Evolutionary conservation across 495 filamentous ascomycete species (phyloP).

Genomic region (Penicillium simplicissimum): DNA sequence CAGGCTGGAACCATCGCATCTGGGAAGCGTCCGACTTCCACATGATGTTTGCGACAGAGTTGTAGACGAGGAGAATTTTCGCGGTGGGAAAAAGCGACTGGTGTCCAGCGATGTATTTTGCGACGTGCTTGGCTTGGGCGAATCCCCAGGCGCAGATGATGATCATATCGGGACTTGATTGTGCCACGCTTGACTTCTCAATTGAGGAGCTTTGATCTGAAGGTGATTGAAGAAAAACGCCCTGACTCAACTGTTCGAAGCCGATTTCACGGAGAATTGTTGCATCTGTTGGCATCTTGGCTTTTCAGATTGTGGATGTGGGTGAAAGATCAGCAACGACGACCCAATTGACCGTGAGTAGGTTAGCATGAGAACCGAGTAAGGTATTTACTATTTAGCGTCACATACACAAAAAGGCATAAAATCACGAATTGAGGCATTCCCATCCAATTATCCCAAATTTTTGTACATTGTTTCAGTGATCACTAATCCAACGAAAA

Average conservation of each 20-base stretch:
- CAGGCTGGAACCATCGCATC: not conserved
- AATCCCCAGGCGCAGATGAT: not conserved
- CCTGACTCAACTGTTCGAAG: not conserved
- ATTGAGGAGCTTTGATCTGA: not conserved
- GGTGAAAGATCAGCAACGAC: not conserved
- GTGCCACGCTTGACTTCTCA: not conserved
- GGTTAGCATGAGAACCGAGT: not conserved
- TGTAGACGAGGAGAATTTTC: not conserved
- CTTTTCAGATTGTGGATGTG: not conserved
- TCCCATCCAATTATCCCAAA: too few relatives aligned
- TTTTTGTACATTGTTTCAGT: not conserved
- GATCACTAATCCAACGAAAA: constrained; percentile 1
- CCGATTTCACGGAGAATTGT: not conserved
- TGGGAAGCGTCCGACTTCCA: not conserved
- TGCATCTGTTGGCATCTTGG: not conserved
- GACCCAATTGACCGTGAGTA: not conserved
- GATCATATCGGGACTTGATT: not conserved
- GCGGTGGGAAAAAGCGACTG: not conserved
- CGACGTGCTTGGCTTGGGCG: not conserved
- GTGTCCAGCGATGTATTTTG: not conserved
- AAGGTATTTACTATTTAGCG: too few relatives aligned
- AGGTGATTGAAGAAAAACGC: not conserved
- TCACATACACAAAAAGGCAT: too few relatives aligned
- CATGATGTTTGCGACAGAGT: not conserved
- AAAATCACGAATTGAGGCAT: too few relatives aligned